phyloP scores from a whole-genome alignment of 208 protist genomes.

The Crithidia mellificae region DNA sequence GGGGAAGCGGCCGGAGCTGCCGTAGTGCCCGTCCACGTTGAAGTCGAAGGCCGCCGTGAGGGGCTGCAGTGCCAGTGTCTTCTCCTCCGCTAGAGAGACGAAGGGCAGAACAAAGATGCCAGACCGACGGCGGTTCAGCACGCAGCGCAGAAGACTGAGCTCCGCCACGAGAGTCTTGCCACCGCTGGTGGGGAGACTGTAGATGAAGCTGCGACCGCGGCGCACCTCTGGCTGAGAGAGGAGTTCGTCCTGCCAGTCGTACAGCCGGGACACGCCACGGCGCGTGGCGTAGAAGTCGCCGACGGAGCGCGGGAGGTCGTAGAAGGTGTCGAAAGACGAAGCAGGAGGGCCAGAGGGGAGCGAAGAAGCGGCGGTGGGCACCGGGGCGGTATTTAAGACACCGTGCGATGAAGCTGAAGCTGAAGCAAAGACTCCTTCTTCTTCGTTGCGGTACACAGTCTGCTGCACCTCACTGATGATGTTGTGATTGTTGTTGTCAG shows the following conservation, averaged over 20 bases:
- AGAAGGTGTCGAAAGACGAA: slow-evolving; percentile 28
- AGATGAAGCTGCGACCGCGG: slow-evolving; percentile 78
- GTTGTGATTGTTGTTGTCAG: background rate
- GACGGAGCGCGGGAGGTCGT: slow-evolving; percentile 54
- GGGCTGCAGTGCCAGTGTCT: slow-evolving; percentile 64
- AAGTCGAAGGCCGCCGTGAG: slow-evolving; percentile 72
- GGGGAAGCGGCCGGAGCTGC: slow-evolving; percentile 67
- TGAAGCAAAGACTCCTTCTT: no score
- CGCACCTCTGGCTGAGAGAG: slow-evolving; percentile 59
- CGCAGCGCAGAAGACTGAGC: slow-evolving; percentile 83
- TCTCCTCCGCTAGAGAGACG: slow-evolving; percentile 92
- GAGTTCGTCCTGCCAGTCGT: slow-evolving; percentile 88
- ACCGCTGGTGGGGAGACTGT: slow-evolving; percentile 90
- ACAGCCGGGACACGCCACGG: slow-evolving; percentile 59
- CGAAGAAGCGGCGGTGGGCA: no score
- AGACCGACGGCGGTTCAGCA: slow-evolving; percentile 70
- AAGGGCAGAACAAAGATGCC: slow-evolving; percentile 94
- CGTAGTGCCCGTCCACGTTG: slow-evolving; percentile 83
- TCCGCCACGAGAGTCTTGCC: slow-evolving; percentile 95
- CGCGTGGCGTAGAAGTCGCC: slow-evolving; percentile 42
- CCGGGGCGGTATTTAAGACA: no score
- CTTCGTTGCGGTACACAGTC: no score
- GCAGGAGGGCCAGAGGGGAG: background rate
- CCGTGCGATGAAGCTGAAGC: no score
- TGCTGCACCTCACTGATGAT: background rate